Percentiles rank a stretch among this genome's conserved stretches.
These are phyloP conservation scores for Leptosphaerulina australis DNA, from an alignment of 2,329 filamentous ascomycete species.

Conservation along the genomic window DNA sequence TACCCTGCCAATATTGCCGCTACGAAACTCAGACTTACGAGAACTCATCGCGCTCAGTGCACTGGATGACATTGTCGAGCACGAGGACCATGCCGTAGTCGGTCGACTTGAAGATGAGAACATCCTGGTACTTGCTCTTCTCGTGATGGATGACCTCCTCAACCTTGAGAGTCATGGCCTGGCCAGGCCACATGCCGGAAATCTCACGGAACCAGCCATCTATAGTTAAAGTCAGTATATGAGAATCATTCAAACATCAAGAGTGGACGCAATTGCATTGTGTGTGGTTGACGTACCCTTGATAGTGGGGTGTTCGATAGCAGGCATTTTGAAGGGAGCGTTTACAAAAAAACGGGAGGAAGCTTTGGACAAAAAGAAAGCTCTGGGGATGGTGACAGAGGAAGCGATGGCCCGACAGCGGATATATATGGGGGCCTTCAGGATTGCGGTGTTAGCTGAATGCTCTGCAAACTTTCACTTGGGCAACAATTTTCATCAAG, in stretches of 20 bases:
- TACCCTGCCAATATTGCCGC: neutral
- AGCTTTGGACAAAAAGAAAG: conserved; percentile 1
- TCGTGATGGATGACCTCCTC: conserved; percentile 98
- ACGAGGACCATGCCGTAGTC: conserved; percentile 96
- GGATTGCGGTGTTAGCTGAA: conserved; percentile 30
- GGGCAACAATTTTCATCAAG: conserved; percentile 32
- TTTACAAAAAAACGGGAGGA: conserved; percentile 7
- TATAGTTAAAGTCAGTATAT: conserved; percentile 49
- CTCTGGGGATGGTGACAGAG: conserved; percentile 14
- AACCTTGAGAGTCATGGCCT: conserved; percentile 90
- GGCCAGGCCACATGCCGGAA: conserved; percentile 98
- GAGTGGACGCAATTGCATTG: neutral
- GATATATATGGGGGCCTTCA: conserved; percentile 33
- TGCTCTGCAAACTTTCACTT: conserved; percentile 28
- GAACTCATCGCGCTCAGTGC: conserved; percentile 98
- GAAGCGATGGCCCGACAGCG: conserved; percentile 19
- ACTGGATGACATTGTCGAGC: conserved; percentile 98
- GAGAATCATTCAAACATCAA: neutral
- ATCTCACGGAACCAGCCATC: conserved; percentile 99
- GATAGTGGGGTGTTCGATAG: conserved; percentile 76
- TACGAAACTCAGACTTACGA: conserved; percentile 59
- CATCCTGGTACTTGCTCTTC: conserved; percentile 99
- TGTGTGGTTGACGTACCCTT: conserved; percentile 60
- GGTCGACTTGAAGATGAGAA: conserved; percentile 97
- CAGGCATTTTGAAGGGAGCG: conserved; percentile 61